These are phyloP conservation scores for Aciculoconidium aculeatum DNA, from an alignment of 805 yeast genomes.

Conservation along the genomic window DNA sequence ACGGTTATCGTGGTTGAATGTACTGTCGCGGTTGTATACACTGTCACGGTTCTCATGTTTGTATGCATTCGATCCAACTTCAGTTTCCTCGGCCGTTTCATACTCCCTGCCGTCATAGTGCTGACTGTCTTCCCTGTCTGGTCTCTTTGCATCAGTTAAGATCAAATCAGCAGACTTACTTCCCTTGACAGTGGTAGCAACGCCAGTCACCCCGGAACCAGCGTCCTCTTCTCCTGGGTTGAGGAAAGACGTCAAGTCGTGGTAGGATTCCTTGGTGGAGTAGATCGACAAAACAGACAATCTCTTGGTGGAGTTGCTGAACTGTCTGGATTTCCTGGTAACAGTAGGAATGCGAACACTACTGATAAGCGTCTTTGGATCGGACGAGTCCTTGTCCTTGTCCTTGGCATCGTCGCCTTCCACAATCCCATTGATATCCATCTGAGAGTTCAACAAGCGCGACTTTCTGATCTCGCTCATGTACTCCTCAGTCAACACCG, in stretches of 20 bases:
- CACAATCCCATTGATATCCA: conserved; percentile 19
- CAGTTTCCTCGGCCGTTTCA: too few species aligned
- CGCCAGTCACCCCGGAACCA: too few species aligned
- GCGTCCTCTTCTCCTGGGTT: conserved; percentile 14
- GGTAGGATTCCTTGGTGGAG: conserved; percentile 61
- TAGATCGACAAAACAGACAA: conserved; percentile 66
- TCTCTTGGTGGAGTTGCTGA: conserved; percentile 59
- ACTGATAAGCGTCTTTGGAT: conserved; percentile 47
- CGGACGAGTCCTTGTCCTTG: conserved; percentile 12
- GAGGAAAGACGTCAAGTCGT: conserved; percentile 44
- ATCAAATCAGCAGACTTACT: conserved; percentile 1
- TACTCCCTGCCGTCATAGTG: too few species aligned
- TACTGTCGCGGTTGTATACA: too few species aligned
- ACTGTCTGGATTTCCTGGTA: conserved; percentile 59
- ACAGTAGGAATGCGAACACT: conserved; percentile 67
- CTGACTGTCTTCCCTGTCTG: too few species aligned
- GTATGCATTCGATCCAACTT: too few species aligned
- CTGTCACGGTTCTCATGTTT: too few species aligned
- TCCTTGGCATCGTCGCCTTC: too few species aligned
- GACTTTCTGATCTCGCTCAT: conserved; percentile 40
- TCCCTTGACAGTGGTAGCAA: conserved; percentile 2
- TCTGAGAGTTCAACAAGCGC: conserved; percentile 38
- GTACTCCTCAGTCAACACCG: conserved; percentile 38
- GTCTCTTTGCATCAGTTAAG: conserved; percentile 1
- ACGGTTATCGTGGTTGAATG: too few species aligned